Base-by-base conservation (phyloP, 2,329 filamentous ascomycete species). In the Diplocarpon rosae region DNA sequence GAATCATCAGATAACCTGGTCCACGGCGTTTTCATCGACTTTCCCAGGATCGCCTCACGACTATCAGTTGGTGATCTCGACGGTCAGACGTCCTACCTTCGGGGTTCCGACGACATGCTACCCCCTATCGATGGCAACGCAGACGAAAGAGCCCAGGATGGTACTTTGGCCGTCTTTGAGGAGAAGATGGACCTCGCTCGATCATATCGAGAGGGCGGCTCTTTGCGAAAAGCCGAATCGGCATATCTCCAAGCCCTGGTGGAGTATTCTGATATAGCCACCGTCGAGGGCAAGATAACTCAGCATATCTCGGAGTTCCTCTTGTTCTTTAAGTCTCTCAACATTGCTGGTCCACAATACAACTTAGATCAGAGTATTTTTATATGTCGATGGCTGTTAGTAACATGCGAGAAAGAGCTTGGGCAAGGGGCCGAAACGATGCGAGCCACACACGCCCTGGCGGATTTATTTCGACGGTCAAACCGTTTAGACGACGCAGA, bases 371-470 rank as follows among this genome's bases (percentile, higher is more conserved):
- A 43, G 28, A 43, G 41, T 16, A 35, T 43, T 27, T 43, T 43
- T n/a, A 43, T 43, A 24, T 43, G 41, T 32, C 41, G 41, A 37
- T 43, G 41, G 41, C 28, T 43, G 17, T 15, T 43, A 17, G 41
- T 43, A 32, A 43, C 28, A 3, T 43, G 41, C 34, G 41, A 43
- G 16, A 43, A 37, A 15, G 41, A 43, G 11, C 41, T 43, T 14
- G 33, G 41, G 13, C 41, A 37, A 31, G 34, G 33, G n/a, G 27
- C 41, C 35, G 33, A 43, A 37, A 43, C 41, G 28, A 37, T 31
- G 33, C 34, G 41, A 17, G 37, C 34, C 1, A 43, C 41, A 24
- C 27, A 43, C 37, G 41, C 41, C 4, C 41, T 43, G 17, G 41
- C 41, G 8, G 33, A 43, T 13, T 24, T 43, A 24, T 16, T 37